Evolutionary conservation across 306 rosid genomes (phyloP), one percentile per base, ranked within the genome.

Genomic region (Senna siamea): DNA sequence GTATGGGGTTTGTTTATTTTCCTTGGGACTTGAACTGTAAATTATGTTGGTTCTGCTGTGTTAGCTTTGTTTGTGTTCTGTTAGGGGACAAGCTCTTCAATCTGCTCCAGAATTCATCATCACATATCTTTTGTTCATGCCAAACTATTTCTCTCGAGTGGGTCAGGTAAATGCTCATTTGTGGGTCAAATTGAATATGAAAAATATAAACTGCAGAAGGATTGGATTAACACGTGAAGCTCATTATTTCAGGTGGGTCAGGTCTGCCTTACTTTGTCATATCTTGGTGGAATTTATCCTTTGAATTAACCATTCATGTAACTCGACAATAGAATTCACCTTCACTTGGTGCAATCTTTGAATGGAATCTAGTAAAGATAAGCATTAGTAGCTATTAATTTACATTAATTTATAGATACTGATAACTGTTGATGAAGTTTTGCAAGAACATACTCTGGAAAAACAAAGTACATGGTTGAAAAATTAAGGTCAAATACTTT

Each of bases 231-330:
- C 68, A 38, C 85, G 77, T 72, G 82, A 69, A 63, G 74, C 72
- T 80, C 76, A 72, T 78, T 35, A 72, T 72, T 43, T 54, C 64
- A 41, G 53, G 84, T 72, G 74, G 85, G 78, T 55, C 76, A 80
- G 41, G 43, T 47, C 47, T 47, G 63, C 50, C 52, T 53, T 7
- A 2, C 50, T 4, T 38, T 38, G 68, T 38, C 68, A 5, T 38
- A 18, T 62, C 50, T 62, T 60, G 43, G 41, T 18, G 59, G 18
- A 76, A 12, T 12, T 76, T 43, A 66, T 17, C 2, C 51, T 19
- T 50, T n/a, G 4, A 32, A 20, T 13, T 44, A 13, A 44, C 40
- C 55, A 13, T 43, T 66, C 55, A 13, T 44, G 14, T 11, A 30
- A 66, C 20, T 13, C 67, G 4, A 17, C 18, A 47, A 46, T 7